Percentiles rank a stretch among this genome's conserved stretches.
Evolutionary conservation across 2,329 filamentous ascomycete genomes (phyloP).

Genomic region (Clathrospora elynae): DNA sequence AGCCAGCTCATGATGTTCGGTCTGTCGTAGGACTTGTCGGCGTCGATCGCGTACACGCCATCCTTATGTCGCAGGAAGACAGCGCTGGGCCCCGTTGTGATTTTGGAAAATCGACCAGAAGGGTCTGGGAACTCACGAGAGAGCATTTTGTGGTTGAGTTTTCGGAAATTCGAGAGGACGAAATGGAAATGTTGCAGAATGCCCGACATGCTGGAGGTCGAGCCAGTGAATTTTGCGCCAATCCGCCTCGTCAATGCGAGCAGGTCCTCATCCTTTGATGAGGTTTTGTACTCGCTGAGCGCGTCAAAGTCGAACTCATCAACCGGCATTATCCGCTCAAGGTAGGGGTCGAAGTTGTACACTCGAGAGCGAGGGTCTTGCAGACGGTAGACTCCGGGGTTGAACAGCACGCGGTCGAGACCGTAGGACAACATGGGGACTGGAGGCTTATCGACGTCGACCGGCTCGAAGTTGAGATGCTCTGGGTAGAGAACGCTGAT

Average conservation of each 20-base stretch:
- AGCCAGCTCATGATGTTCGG: slow-evolving; percentile 89
- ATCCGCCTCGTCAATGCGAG: slow-evolving; percentile 69
- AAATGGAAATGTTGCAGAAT: slow-evolving; percentile 91
- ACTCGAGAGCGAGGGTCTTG: slow-evolving; percentile 86
- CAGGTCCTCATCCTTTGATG: slow-evolving; percentile 78
- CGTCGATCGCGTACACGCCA: slow-evolving; percentile 90
- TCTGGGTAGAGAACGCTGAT: slow-evolving; percentile 33
- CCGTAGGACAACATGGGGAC: slow-evolving; percentile 73
- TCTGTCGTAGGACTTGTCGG: slow-evolving; percentile 87
- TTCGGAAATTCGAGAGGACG: slow-evolving; percentile 82
- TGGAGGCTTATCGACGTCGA: slow-evolving; percentile 55
- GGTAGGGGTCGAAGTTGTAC: slow-evolving; percentile 96
- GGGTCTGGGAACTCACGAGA: slow-evolving; percentile 69
- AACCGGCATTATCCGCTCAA: slow-evolving; percentile 91
- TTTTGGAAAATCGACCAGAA: slow-evolving; percentile 69
- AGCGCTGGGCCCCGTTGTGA: slow-evolving; percentile 72
- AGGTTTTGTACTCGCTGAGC: slow-evolving; percentile 85
- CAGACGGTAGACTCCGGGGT: slow-evolving; percentile 82
- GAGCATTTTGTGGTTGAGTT: slow-evolving; percentile 68
- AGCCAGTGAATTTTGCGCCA: slow-evolving; percentile 83
- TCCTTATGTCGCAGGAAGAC: slow-evolving; percentile 83
- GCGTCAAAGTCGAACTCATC: slow-evolving; percentile 90
- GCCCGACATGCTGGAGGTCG: slow-evolving; percentile 94
- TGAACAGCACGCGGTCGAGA: slow-evolving; percentile 91
- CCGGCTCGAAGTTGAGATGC: slow-evolving; percentile 44